Base-by-base conservation (phyloP, 2,329 filamentous ascomycete genomes). In the Penicillium corylophilum region DNA sequence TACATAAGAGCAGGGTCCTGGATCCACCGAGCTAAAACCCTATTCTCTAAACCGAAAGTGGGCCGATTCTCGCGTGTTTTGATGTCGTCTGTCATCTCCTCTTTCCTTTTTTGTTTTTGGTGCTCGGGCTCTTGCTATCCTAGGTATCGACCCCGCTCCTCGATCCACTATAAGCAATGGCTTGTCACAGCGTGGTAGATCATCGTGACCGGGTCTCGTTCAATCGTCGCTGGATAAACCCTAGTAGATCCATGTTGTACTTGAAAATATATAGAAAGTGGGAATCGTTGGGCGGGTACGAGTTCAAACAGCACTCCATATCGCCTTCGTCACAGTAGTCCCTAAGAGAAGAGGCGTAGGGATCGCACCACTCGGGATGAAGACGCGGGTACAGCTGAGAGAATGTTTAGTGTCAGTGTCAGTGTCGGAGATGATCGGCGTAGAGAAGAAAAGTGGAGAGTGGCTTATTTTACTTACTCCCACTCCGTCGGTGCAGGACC, bases 401-500 rank as follows among this genome's bases (percentile, higher is more conserved):
- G n/a, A 13, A 29, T 26, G 38, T 12, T 7, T 10, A 8, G 42
- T 44, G 24, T 48, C 20, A 31, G 20, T 16, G 20, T 43, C 39
- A n/a, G 4, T 6, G 6, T 24, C 20, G 20, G 20, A 22, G 9
- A 42, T 42, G 24, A 42, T 29, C 28, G 22, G 18, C 38, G 16
- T 8, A 9, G 15, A 18, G 10, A 33, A n/a, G 20, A 15, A 38
- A 48, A 10, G 23, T 31, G 22, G 16, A 8, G 18, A 35, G 16
- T 33, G 28, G 13, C 29, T 41, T 12, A 20, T 18, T 12, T 28
- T 16, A 54, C 58, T 57, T 48, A 60, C 60, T 1, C 60, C 60
- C 31, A 54, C 48, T 42, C 60, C 60, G 20, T 55, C 26, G 16
- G 38, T 51, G 39, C 60, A 62, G n/a, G 43, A 54, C 12, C 60